phyloP scores from a whole-genome alignment of 371 early-diverging fungal genomes.

The Rhizomucor miehei region DNA sequence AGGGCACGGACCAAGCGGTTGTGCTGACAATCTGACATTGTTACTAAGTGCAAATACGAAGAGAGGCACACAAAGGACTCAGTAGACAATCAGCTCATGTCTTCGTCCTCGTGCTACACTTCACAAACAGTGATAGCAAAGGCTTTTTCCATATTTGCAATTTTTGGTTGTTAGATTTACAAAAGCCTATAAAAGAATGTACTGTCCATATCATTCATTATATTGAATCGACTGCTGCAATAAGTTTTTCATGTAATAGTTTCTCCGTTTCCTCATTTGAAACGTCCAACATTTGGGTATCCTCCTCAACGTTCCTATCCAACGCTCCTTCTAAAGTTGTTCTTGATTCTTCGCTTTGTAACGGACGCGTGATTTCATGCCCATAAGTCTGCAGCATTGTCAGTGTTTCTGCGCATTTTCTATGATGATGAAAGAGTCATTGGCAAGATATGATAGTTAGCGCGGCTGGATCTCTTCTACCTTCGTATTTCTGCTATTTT shows the following conservation, averaged over 20 bases:
- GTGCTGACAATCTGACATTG: no score
- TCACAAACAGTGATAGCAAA: no score
- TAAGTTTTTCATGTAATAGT: not conserved
- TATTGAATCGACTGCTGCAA: not conserved
- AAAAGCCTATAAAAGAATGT: no score
- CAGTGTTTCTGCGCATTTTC: conserved; percentile 21
- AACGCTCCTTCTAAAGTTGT: not conserved
- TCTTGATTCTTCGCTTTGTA: not conserved
- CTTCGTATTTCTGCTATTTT: conserved; percentile 48
- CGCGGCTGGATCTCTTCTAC: conserved; percentile 22
- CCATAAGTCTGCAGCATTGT: conserved; percentile 15
- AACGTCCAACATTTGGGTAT: not conserved
- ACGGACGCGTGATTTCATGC: conserved; percentile 7
- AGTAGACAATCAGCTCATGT: no score
- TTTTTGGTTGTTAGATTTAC: no score
- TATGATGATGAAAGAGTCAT: not conserved
- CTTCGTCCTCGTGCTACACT: no score
- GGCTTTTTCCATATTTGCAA: no score
- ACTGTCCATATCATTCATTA: no score
- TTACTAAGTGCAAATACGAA: no score
- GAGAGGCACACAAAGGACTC: no score
- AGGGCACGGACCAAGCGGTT: no score
- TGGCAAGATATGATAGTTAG: no score
- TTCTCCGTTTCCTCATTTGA: not conserved
- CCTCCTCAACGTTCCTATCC: not conserved